Base-by-base conservation (phyloP, 2,329 filamentous ascomycete genomes). In the Cercospora sp. region DNA sequence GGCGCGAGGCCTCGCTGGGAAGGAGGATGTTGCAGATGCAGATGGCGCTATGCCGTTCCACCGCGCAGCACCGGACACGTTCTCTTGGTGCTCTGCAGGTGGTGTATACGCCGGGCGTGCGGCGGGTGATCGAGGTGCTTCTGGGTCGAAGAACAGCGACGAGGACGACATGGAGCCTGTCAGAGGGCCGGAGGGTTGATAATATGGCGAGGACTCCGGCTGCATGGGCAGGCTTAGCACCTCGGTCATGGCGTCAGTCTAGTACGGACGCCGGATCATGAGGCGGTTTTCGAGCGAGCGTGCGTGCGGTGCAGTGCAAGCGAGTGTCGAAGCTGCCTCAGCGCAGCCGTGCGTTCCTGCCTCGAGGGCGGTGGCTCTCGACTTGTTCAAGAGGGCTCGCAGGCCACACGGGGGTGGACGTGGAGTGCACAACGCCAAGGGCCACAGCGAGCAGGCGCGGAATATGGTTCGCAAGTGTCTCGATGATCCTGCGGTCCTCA, bases 1-100 rank as follows among this genome's bases (percentile, higher is more conserved):
- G 26, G 61, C 57, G 45, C 88, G 89, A 4, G 85, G 84, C 65
- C 75, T 84, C 61, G 64, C 63, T 3, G 76, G 76, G 30, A 79
- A 80, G 40, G 77, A 73, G 57, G 73, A 71, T 60, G 71, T 70
- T 23, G 73, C 73, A n/a, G 77, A 78, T n/a, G 36, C 16, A 20
- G 72, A 60, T 57, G 72, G 72, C n/a, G 68, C 74, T 65, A 69
- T 73, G 65, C 67, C 66, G 40, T 73, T 73, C 31, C 57, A 62
- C 31, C 53, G 42, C 57, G 79, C 78, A 62, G 75, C 73, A 63
- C 78, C 70, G 28, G 79, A 30, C 60, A 68, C 70, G 16, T 20
- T 28, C 72, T 77, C 75, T 31, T 73, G 77, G 72, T 81, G 75
- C 70, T 81, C 79, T 67, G 71, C 69, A 31, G 66, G 67, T 30